phyloP scores from a whole-genome alignment of 805 yeast genomes.

The Spathaspora arborariae region DNA sequence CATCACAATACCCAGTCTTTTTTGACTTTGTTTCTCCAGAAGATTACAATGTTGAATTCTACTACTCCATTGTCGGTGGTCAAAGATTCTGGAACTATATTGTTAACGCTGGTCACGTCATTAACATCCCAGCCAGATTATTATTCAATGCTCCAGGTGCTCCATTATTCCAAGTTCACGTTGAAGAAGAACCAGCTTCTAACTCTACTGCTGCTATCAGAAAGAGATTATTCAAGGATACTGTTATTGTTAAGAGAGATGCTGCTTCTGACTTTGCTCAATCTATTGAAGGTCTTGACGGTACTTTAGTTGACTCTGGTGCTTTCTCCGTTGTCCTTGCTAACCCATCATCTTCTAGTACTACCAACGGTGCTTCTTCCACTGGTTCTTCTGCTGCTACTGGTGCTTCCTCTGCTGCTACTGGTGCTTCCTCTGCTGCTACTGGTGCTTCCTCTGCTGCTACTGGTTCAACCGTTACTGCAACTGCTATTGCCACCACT shows the following conservation, averaged over 20 bases:
- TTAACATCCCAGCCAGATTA: constrained; percentile 28
- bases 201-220: constrained; percentile 41
- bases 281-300: constrained; percentile 16
- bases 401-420: constrained; percentile 12
- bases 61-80: constrained; percentile 25
- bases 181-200: constrained; percentile 22
- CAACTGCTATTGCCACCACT: constrained; percentile 12
- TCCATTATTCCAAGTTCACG: constrained; percentile 28
- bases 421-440: constrained; percentile 14
- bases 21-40: constrained; percentile 25
- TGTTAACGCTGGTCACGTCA: constrained; percentile 28
- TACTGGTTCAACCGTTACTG: constrained; percentile 12
- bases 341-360: constrained; percentile 14
- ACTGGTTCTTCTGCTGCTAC: constrained; percentile 11
- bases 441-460: constrained; percentile 10
- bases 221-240: constrained; percentile 31
- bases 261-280: constrained; percentile 27
- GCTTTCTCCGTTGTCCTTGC: constrained; percentile 14
- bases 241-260: constrained; percentile 27
- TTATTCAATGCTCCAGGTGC: constrained; percentile 20
- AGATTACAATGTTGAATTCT: constrained; percentile 32
- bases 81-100: constrained; percentile 33
- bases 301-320: constrained; percentile 18
- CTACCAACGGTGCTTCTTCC: constrained; percentile 6
- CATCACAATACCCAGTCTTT: constrained; percentile 21